Evolutionary conservation across 1,139 yeast genomes (phyloP).

Genomic region (Debaryomycetaceae sp.): DNA sequence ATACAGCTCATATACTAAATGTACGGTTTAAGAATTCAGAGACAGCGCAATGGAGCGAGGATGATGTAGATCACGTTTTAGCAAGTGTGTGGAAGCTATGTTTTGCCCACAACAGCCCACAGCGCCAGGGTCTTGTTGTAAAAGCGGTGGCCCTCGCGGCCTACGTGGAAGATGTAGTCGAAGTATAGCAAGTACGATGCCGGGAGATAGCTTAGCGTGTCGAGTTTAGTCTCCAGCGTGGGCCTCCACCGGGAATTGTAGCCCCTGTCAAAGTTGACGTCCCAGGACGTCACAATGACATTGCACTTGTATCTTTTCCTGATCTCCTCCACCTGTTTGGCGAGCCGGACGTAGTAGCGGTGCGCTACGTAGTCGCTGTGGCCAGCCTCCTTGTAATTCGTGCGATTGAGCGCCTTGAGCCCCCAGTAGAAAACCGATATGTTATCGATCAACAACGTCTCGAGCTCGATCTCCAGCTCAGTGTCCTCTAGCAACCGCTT

Average conservation of each 20-base stretch:
- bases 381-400: conserved; percentile 12
- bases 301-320: conserved; percentile 23
- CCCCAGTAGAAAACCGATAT: conserved; percentile 35
- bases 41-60: neutral
- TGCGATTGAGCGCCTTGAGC: conserved; percentile 14
- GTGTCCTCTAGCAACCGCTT: conserved; percentile 1
- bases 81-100: neutral
- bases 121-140: conserved; percentile 2
- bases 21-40: neutral
- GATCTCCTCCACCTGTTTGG: conserved; percentile 8
- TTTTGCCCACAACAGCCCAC: conserved; percentile 4
- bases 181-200: conserved; percentile 11
- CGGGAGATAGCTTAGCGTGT: conserved; percentile 13
- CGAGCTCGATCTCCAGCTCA: conserved; percentile 6
- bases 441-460: conserved; percentile 21
- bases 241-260: conserved; percentile 12
- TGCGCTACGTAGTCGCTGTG: conserved; percentile 7
- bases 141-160: conserved; percentile 2
- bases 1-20: neutral
- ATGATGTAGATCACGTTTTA: too few relatives aligned
- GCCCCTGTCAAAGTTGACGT: conserved; percentile 29
- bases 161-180: conserved; percentile 14
- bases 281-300: conserved; percentile 34
- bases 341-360: conserved; percentile 13
- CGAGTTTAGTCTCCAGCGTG: conserved; percentile 5